Conservation (phyloP, 306 rosid genomes). For the Boehmeria nivea region DNA sequence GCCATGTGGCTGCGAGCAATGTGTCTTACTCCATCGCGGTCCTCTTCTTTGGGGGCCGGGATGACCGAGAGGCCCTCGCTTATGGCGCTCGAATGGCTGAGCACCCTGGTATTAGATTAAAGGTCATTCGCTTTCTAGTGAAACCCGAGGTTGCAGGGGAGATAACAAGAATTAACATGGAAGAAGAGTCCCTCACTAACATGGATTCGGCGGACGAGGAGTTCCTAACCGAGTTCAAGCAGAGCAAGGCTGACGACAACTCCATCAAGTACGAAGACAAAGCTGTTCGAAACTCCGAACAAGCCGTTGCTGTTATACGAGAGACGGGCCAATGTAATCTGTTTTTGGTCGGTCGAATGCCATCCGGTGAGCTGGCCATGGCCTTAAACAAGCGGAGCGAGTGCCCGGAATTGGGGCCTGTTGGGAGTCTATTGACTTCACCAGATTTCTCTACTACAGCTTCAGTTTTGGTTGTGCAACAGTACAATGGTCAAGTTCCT, state of each 20-base stretch:
- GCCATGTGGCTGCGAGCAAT: slow-evolving; percentile 62
- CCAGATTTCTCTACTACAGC: slow-evolving; percentile 46
- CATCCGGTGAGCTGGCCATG: slow-evolving; percentile 19
- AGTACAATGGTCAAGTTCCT: slow-evolving; percentile 8
- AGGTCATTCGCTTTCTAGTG: slow-evolving; percentile 24
- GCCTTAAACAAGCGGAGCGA: slow-evolving; percentile 17
- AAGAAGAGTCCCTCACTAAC: no score
- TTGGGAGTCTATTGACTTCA: slow-evolving; percentile 51
- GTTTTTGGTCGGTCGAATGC: slow-evolving; percentile 48
- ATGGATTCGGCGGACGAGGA: no score
- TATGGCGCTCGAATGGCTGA: slow-evolving; percentile 69
- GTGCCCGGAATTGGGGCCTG: slow-evolving; percentile 45
- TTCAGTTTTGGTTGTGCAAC: slow-evolving; percentile 55
- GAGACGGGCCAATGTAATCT: slow-evolving; percentile 44
- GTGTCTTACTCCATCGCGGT: slow-evolving; percentile 54
- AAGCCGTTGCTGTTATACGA: slow-evolving; percentile 28
- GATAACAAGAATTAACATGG: no score
- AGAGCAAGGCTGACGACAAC: not conserved
- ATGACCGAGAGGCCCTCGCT: slow-evolving; percentile 80
- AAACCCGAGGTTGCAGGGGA: not conserved
- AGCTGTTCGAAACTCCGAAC: slow-evolving; percentile 25
- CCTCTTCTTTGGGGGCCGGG: slow-evolving; percentile 82
- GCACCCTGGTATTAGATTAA: slow-evolving; percentile 72
- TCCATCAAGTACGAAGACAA: slow-evolving; percentile 30
- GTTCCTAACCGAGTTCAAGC: no score